Conservation (phyloP, 2,329 filamentous ascomycete genomes). For the Ophiostoma sp. region DNA sequence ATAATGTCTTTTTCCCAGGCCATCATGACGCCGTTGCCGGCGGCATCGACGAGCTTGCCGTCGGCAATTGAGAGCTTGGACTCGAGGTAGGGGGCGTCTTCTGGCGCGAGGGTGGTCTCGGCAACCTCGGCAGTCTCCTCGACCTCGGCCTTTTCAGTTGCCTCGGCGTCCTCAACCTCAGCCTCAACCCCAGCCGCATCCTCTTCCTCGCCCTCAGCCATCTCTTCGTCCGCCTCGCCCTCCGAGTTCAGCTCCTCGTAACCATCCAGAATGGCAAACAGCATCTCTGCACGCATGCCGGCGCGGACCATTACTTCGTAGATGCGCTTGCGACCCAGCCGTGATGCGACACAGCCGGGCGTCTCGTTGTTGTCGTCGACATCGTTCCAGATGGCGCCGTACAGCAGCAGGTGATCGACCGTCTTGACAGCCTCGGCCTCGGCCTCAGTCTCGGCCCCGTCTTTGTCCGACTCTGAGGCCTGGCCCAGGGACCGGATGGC, state of each 20-base stretch:
- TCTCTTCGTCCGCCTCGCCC: constrained; percentile 44
- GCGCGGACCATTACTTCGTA: constrained; percentile 85
- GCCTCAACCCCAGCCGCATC: neutral
- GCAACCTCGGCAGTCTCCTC: constrained; percentile 34
- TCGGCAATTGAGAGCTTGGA: constrained; percentile 60
- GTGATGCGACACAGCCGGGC: constrained; percentile 76
- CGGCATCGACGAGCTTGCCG: constrained; percentile 65
- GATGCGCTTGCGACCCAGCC: constrained; percentile 62
- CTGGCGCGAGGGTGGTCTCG: constrained; percentile 35
- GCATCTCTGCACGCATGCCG: constrained; percentile 81
- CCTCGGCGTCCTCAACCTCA: constrained; percentile 32
- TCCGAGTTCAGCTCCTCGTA: constrained; percentile 67
- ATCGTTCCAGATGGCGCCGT: constrained; percentile 97
- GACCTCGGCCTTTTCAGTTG: constrained; percentile 27
- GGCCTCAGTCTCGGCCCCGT: neutral
- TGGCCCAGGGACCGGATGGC: constrained; percentile 61
- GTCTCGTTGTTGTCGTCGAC: constrained; percentile 82
- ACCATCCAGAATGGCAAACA: constrained; percentile 74
- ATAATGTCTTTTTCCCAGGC: constrained; percentile 86
- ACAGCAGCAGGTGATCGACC: constrained; percentile 72
- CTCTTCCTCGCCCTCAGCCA: constrained; percentile 29
- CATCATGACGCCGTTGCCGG: constrained; percentile 89
- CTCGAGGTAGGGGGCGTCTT: constrained; percentile 55
- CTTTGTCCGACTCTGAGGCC: neutral
- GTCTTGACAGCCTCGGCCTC: constrained; percentile 43